Evolutionary conservation across 176 grass and related monocot genomes (phyloP), one percentile per base, ranked within the genome.

Genomic region (Rhynchospora pubera): DNA sequence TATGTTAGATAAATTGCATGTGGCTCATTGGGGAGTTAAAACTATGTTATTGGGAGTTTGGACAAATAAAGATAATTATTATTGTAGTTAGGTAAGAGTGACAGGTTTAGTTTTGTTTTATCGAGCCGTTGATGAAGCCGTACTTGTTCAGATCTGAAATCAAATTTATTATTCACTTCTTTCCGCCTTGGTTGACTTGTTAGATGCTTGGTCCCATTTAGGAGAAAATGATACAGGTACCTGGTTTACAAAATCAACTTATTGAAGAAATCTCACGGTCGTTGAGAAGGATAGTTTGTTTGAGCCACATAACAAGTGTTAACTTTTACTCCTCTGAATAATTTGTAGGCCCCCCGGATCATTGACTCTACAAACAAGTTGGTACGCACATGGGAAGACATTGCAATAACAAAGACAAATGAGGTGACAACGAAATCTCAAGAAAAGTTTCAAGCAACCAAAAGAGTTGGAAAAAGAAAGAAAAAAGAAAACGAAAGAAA

Each of bases 71-170:
- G 12, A 24, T 15, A 75, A 53, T 75, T 53, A 1, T 52, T 52
- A 52, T 14, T 75, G 51, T 26, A 28, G 46, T 53, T 52, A 26
- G 46, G 46, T 15, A 52, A 52, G 70, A 28, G 70, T 75, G 65
- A 68, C 30, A 30, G 70, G 70, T 75, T 53, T 46, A 71, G 61
- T 64, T 23, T 75, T 8, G 12, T 28, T 75, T 69, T 47, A 21
- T 71, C 42, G 1, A 47, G 9, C 39, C 48, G 23, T 76, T 55
- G 72, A 76, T 53, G 16, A 1, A 76, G 23, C 72, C 52, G 22
- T 50, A 23, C 9, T 24, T 73, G 69, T 73, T 50, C 69, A 55
- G 72, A 76, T 76, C 48, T 76, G 72, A 52, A 55, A 55, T 76
- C 22, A 55, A 76, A 28, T 26, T 76, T 16, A 7, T 16, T 26